These are phyloP conservation scores for Malania oleifera DNA, from an alignment of 164 flowering plant species.

Conservation along the genomic window DNA sequence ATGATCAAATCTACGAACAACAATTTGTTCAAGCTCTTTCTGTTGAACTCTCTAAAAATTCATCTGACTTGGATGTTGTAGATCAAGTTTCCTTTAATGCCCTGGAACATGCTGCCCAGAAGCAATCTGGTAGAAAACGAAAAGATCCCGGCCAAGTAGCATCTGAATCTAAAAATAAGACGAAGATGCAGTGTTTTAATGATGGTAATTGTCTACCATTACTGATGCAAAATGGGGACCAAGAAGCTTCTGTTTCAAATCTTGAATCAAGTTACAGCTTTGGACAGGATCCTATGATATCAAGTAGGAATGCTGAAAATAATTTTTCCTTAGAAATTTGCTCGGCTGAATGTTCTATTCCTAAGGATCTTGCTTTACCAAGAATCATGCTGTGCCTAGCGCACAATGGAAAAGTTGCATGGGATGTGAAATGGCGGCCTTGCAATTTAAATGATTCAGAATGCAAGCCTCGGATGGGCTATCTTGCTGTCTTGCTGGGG, in stretches of 20 bases:
- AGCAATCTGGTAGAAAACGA: conserved; percentile 5
- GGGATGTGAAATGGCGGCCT: conserved; percentile 98
- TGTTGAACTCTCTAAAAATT: conserved; percentile 26
- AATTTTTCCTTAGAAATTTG: conserved; percentile 11
- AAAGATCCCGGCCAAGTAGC: conserved; percentile 10
- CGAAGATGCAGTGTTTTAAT: conserved; percentile 4
- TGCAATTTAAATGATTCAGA: conserved; percentile 20
- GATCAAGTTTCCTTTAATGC: conserved; percentile 10
- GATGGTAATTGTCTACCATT: conserved; percentile 7
- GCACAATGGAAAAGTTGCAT: conserved; percentile 95
- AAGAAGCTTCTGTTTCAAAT: conserved; percentile 7
- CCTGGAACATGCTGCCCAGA: conserved; percentile 10
- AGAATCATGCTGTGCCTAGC: conserved; percentile 71
- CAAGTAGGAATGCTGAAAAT: conserved; percentile 2
- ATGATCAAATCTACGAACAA: conserved; percentile 10
- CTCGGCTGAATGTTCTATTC: conserved; percentile 19
- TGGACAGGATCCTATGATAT: conserved; percentile 10
- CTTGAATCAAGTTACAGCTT: conserved; percentile 9
- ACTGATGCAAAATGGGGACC: conserved; percentile 10
- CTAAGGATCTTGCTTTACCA: conserved; percentile 54
- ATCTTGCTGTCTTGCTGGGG: conserved; percentile 91
- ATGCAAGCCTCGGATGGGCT: conserved; percentile 62
- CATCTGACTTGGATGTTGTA: conserved; percentile 17
- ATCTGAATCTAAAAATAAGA: conserved; percentile 14
- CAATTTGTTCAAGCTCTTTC: conserved; percentile 21